phyloP scores from a whole-genome alignment of 352 stramenopile genomes.

The Saprolegnia diclina region DNA sequence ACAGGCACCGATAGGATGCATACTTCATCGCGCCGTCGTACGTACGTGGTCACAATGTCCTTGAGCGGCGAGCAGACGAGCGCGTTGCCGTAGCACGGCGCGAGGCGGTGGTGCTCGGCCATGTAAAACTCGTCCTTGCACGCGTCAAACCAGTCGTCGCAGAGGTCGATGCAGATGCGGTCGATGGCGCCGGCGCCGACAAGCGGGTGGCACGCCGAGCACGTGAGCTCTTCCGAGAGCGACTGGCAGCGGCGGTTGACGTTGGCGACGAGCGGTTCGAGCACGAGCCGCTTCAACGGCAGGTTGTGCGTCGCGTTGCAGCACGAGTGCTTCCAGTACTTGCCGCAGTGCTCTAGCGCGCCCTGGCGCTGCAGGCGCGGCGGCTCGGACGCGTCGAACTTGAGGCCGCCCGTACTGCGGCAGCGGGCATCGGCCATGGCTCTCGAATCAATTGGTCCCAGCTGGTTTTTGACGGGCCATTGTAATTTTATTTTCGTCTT shows the following conservation, averaged over 20 bases:
- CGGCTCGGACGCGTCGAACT: slow-evolving; percentile 21
- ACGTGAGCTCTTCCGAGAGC: slow-evolving; percentile 69
- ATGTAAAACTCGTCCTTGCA: slow-evolving; percentile 75
- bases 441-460: not conserved
- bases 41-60: slow-evolving; percentile 35
- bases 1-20: slow-evolving; percentile 28
- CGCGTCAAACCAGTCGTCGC: slow-evolving; percentile 60
- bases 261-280: slow-evolving; percentile 65
- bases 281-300: slow-evolving; percentile 52
- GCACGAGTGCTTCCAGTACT: slow-evolving; percentile 77
- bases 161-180: slow-evolving; percentile 63
- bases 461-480: not conserved
- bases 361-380: slow-evolving; percentile 18
- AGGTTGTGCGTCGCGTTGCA: slow-evolving; percentile 67
- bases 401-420: slow-evolving; percentile 17
- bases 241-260: slow-evolving; percentile 65
- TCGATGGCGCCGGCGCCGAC: slow-evolving; percentile 71
- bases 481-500: not conserved
- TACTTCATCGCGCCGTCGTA: not conserved
- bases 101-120: slow-evolving; percentile 49
- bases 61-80: slow-evolving; percentile 72
- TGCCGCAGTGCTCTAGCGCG: slow-evolving; percentile 66
- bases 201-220: slow-evolving; percentile 73
- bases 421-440: not conserved
- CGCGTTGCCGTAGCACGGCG: slow-evolving; percentile 77